A percentile compares a stretch with the other conserved stretches of the same genome.
phyloP scores from a whole-genome alignment of 148 eudicot species.

The Camellia sinensis region DNA sequence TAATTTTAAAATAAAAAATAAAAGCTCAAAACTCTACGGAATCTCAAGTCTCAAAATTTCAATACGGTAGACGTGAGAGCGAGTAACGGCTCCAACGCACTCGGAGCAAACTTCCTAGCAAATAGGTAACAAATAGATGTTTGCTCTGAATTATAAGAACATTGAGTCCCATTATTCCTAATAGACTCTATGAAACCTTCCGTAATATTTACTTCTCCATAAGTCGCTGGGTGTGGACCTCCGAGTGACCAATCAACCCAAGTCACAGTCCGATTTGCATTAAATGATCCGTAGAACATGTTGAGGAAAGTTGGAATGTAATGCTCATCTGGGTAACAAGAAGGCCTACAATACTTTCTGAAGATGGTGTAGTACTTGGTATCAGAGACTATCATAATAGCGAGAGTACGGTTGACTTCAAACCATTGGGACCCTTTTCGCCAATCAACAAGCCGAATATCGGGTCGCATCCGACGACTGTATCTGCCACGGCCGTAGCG shows the following conservation, averaged over 20 bases:
- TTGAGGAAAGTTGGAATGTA: conserved; percentile 64
- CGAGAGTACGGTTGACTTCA: conserved; percentile 55
- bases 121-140: conserved; percentile 58
- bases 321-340: conserved; percentile 87
- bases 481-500: conserved; percentile 83
- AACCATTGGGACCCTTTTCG: conserved; percentile 90
- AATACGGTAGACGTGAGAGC: conserved; percentile 43
- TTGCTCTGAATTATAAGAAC: conserved; percentile 45
- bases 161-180: conserved; percentile 66
- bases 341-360: conserved; percentile 59
- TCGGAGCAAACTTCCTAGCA: conserved; percentile 75
- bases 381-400: conserved; percentile 55
- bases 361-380: conserved; percentile 61
- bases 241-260: conserved; percentile 69
- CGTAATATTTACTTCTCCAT: conserved; percentile 51
- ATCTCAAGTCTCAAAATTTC: conserved; percentile 42
- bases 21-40: not conserved
- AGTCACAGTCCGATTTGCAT: conserved; percentile 66
- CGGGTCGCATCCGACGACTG: conserved; percentile 59
- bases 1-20: not conserved
- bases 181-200: conserved; percentile 51
- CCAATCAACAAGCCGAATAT: conserved; percentile 62
- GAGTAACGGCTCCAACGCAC: conserved; percentile 64
- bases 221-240: conserved; percentile 78
- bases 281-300: conserved; percentile 45